Percentiles rank a stretch among this genome's conserved stretches.
These are phyloP conservation scores for Nakazawaea siamensis DNA, from an alignment of 805 yeast species.

Conservation along the genomic window DNA sequence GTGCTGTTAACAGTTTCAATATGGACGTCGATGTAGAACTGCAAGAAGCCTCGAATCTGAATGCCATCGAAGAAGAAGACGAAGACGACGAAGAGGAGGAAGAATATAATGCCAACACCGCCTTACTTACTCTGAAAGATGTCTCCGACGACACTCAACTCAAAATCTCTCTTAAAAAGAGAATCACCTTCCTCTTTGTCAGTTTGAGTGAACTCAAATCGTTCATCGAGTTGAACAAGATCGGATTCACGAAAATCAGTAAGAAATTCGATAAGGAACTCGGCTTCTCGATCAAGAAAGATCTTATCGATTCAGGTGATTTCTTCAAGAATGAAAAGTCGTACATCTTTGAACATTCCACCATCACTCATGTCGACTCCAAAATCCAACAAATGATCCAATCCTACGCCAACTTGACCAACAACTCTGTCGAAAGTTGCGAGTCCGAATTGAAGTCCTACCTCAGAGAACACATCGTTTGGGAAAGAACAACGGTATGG, in stretches of 20 bases:
- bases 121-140: conserved; percentile 40
- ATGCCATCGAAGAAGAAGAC: conserved; percentile 22
- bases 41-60: conserved; percentile 9
- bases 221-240: conserved; percentile 40
- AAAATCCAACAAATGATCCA: conserved; percentile 21
- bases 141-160: conserved; percentile 41
- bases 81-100: conserved; percentile 30
- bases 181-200: conserved; percentile 35
- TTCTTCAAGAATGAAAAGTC: conserved; percentile 29
- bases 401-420: conserved; percentile 21
- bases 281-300: conserved; percentile 32
- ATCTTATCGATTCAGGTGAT: conserved; percentile 25
- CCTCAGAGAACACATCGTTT: conserved; percentile 45
- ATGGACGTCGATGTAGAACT: conserved; percentile 12
- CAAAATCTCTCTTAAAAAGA: conserved; percentile 36
- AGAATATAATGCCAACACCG: conserved; percentile 31
- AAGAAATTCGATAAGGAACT: conserved; percentile 47
- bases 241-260: conserved; percentile 44
- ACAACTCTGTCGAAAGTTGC: conserved; percentile 29
- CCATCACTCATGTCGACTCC: conserved; percentile 20
- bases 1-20: conserved; percentile 8
- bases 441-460: conserved; percentile 49
- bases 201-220: conserved; percentile 41
- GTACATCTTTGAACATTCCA: conserved; percentile 27
- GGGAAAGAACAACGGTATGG: conserved; percentile 52